Conservation (phyloP, 1,284 basidiomycete genomes). For the Peniophora sp. region DNA sequence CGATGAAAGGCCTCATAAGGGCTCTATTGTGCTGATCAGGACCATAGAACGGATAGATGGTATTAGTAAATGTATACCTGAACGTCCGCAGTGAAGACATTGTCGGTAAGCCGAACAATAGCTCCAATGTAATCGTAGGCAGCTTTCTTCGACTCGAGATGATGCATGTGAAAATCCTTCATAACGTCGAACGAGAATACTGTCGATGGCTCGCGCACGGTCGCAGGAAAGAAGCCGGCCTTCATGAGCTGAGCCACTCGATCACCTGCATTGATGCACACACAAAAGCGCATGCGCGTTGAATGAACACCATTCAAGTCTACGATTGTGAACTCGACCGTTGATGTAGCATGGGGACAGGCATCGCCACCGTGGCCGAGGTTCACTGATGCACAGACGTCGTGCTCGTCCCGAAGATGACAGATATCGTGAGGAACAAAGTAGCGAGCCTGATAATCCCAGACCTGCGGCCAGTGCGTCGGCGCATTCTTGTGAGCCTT, state of each 20-base stretch:
- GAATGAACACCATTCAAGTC: background rate
- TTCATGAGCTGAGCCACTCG: background rate
- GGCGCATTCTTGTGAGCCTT: no score
- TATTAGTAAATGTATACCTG: background rate
- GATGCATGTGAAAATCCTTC: background rate
- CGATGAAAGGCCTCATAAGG: background rate
- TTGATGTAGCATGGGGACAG: no score
- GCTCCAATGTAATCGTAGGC: background rate
- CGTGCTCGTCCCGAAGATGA: no score
- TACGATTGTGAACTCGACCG: background rate
- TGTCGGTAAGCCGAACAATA: background rate
- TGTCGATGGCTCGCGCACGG: background rate
- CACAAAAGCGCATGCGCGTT: background rate
- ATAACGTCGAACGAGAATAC: background rate
- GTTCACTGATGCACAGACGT: no score
- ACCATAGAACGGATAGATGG: background rate
- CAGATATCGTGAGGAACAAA: no score
- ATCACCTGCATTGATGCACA: background rate
- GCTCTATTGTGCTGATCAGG: background rate
- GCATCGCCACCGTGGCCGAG: no score
- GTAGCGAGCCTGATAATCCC: no score
- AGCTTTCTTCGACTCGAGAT: background rate
- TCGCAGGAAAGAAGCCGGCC: background rate
- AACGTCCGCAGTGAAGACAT: background rate
- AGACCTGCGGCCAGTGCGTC: no score